Evolutionary conservation across 169 alveolate genomes (phyloP).

Genomic region (Eimeria praecox): DNA sequence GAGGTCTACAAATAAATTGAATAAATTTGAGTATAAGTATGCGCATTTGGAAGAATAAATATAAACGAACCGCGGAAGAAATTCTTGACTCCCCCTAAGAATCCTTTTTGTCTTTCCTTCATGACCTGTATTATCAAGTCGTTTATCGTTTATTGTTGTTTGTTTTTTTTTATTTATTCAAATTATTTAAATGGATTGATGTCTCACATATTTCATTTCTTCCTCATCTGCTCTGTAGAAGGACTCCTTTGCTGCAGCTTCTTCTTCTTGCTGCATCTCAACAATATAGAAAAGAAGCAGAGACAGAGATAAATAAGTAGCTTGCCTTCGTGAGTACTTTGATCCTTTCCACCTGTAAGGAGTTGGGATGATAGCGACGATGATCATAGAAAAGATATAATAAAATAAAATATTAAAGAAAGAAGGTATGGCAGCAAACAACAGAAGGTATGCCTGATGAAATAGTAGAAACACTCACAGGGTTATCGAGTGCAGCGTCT

Average conservation of each 20-base stretch:
- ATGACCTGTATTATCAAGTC: constrained; percentile 34
- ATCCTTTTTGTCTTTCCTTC: constrained; percentile 28
- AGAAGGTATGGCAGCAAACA: background rate
- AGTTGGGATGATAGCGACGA: background rate
- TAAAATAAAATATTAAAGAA: background rate
- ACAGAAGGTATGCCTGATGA: background rate
- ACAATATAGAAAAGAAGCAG: background rate
- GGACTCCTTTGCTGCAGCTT: constrained; percentile 72
- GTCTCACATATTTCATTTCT: constrained; percentile 61
- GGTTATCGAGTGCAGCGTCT: constrained; percentile 64
- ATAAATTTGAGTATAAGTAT: background rate
- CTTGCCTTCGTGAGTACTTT: constrained; percentile 64
- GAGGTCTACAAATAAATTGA: background rate
- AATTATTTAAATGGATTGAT: background rate
- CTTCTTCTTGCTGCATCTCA: constrained; percentile 64
- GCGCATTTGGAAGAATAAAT: background rate
- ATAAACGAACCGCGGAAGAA: constrained; percentile 61
- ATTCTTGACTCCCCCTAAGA: constrained; percentile 46
- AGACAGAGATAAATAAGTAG: background rate
- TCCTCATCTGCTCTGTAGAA: constrained; percentile 77
- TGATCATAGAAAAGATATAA: too few relatives aligned
- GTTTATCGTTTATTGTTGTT: too few relatives aligned
- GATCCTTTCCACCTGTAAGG: constrained; percentile 60
- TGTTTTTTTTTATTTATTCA: background rate
- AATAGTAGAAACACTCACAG: background rate